A percentile compares a stretch with the other conserved stretches of the same genome.
phyloP scores from a whole-genome alignment of 2,329 filamentous ascomycete genomes.

The Phaeosphaeria sp. region DNA sequence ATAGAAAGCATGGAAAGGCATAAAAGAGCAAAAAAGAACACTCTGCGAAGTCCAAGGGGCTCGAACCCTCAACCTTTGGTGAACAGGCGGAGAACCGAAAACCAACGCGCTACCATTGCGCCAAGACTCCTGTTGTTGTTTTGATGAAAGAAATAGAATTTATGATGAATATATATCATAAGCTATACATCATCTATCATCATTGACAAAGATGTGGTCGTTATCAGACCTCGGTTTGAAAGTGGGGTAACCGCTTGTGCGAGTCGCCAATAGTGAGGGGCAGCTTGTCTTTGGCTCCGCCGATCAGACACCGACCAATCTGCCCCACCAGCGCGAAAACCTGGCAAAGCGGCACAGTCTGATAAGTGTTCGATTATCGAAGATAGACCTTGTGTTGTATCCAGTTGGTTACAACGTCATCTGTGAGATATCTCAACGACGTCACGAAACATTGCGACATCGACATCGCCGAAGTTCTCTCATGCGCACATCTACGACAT shows the following conservation, averaged over 20 bases:
- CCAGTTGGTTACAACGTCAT: too few relatives aligned
- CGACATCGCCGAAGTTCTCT: not conserved
- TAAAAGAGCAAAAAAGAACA: constrained; percentile 13
- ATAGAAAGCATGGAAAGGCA: constrained; percentile 15
- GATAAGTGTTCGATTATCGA: too few relatives aligned
- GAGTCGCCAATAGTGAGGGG: not conserved
- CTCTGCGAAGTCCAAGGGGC: constrained; percentile 24
- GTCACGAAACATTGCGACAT: not conserved
- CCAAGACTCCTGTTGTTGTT: constrained; percentile 21
- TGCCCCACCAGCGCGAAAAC: not conserved
- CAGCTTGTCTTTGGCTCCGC: not conserved
- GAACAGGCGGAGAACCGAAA: constrained; percentile 26
- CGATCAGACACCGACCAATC: not conserved
- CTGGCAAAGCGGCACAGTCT: not conserved
- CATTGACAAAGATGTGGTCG: not conserved
- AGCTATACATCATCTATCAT: not conserved
- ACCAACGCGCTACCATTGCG: constrained; percentile 40
- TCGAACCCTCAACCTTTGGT: constrained; percentile 38
- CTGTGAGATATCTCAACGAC: not conserved
- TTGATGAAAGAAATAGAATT: constrained; percentile 5
- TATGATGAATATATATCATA: not conserved
- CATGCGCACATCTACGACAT: not conserved
- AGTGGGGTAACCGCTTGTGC: not conserved
- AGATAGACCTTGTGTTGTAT: too few relatives aligned
- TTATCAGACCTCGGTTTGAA: not conserved